Evolutionary conservation across 768 basidiomycete genomes (phyloP), one percentile per base, ranked within the genome.

Genomic region (Gautieria morchelliformis): DNA sequence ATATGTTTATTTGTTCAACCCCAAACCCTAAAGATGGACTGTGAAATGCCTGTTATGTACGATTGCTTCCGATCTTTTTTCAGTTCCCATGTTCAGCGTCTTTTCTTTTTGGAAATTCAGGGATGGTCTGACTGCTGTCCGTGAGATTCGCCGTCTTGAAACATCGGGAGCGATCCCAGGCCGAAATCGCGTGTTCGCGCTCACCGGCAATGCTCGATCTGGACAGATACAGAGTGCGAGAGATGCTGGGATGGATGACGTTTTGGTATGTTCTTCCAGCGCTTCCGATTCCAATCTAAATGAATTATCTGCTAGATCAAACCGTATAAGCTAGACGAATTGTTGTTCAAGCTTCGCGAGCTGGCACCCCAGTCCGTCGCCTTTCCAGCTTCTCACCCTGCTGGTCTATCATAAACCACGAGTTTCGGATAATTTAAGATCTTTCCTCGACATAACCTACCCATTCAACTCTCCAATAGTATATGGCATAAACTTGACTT

Each of bases 31-130:
- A 27, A 65, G 65, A 65, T 63, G 64, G 66, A 66, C 54, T 63
- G 62, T 46, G 65, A 64, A 54, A 67, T 67, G 66, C 65, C 66
- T 30, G 61, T 66, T 20, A 63, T 64, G 64, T 59, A 59, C 17
- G 47, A 53, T 15, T 9, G n/a, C 30, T 51, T 50, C 35, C 39
- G 32, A 44, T 51, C 8, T 35, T 30, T 19, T 20, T 44, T 12
- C 37, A 5, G 17, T 37, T 35, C 1, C 59, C 24, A 15, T 39
- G 22, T 40, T 58, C 54, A 42, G 27, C 2, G 2, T 27, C 27
- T 27, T 32, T 41, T 10, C 30, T 46, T 46, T 19, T 37, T 27
- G 14, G 14, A 40, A 22, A 41, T 55, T 11, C 47, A 55, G 62
- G 62, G 61, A 63, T 56, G 66, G 66, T 7, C 47, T 61, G 10